Percentiles rank a stretch among this genome's conserved stretches.
These are phyloP conservation scores for Nigrospora osmanthi DNA, from an alignment of 2,329 filamentous ascomycete genomes.

Conservation along the genomic window DNA sequence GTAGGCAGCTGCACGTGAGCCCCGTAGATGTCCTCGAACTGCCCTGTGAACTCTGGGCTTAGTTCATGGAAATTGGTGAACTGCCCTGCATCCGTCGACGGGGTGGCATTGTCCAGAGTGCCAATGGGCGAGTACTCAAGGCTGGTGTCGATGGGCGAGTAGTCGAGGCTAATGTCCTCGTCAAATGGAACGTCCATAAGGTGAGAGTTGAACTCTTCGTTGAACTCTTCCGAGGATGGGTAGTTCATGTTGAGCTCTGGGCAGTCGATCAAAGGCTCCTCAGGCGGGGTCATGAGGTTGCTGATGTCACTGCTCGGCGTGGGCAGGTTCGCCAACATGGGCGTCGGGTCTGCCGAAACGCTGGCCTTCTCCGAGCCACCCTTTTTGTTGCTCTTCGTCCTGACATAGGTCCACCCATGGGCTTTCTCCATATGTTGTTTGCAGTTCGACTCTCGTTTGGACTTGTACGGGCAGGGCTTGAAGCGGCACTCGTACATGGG, in stretches of 20 bases:
- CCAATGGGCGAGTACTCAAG: not conserved
- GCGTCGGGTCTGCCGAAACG: constrained; percentile 44
- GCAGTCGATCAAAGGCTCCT: constrained; percentile 39
- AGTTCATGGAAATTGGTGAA: constrained; percentile 54
- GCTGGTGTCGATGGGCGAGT: constrained; percentile 23
- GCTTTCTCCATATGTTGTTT: constrained; percentile 99
- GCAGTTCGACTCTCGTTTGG: constrained; percentile 93
- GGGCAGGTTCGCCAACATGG: constrained; percentile 52
- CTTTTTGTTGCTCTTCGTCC: constrained; percentile 84
- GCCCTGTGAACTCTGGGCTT: constrained; percentile 51
- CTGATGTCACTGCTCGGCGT: constrained; percentile 54
- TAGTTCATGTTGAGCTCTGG: constrained; percentile 28
- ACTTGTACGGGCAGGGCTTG: constrained; percentile 82
- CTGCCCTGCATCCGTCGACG: constrained; percentile 34
- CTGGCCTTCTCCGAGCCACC: constrained; percentile 19
- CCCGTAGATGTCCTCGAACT: constrained; percentile 55
- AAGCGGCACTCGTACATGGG: constrained; percentile 78
- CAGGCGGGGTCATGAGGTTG: constrained; percentile 49
- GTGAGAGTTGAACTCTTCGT: constrained; percentile 26
- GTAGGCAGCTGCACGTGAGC: constrained; percentile 49
- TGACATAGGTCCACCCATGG: constrained; percentile 82
- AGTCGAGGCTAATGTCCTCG: constrained; percentile 22
- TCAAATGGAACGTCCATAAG: constrained; percentile 14
- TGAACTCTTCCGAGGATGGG: constrained; percentile 38
- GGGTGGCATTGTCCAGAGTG: constrained; percentile 39